Evolutionary conservation across 345 rosid species (phyloP).

Genomic region (Rubroshorea leprosula): DNA sequence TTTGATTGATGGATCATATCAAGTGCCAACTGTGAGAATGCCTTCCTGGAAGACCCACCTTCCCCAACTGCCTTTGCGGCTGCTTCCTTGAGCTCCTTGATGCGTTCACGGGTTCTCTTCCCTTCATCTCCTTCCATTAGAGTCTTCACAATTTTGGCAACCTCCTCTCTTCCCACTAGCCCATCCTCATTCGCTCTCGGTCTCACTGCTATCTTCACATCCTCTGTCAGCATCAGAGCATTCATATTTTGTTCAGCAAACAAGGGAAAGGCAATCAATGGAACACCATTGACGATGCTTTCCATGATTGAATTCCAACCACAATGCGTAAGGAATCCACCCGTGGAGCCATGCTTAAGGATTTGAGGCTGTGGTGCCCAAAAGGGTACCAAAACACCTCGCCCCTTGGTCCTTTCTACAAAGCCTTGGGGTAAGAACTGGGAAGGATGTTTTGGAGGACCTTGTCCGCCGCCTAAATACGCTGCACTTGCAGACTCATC

Average conservation of each 20-base stretch:
- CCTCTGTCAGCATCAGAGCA: neutral
- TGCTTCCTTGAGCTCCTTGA: neutral
- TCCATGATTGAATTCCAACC: slow-evolving; percentile 33
- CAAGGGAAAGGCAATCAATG: slow-evolving; percentile 28
- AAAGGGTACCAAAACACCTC: slow-evolving; percentile 21
- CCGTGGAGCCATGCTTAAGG: slow-evolving; percentile 23
- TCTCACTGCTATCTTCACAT: neutral
- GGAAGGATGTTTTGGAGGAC: neutral
- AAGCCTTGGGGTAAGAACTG: neutral
- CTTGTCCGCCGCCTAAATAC: neutral
- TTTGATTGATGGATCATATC: too few relatives aligned
- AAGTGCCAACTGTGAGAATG: neutral
- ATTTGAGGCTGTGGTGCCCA: slow-evolving; percentile 26
- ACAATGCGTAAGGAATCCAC: slow-evolving; percentile 32
- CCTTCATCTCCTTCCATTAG: neutral
- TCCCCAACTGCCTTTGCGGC: neutral
- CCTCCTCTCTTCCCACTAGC: neutral
- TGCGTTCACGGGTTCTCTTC: neutral
- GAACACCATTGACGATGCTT: slow-evolving; percentile 18
- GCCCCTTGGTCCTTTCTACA: slow-evolving; percentile 5
- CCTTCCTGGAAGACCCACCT: neutral
- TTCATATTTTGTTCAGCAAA: slow-evolving; percentile 23
- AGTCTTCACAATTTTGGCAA: neutral
- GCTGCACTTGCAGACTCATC: slow-evolving; percentile 1
- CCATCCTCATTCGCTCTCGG: neutral